A percentile compares a stretch with the other conserved stretches of the same genome.
Conservation (phyloP, 73 alveolate species). For the Diophrys appendiculata region DNA sequence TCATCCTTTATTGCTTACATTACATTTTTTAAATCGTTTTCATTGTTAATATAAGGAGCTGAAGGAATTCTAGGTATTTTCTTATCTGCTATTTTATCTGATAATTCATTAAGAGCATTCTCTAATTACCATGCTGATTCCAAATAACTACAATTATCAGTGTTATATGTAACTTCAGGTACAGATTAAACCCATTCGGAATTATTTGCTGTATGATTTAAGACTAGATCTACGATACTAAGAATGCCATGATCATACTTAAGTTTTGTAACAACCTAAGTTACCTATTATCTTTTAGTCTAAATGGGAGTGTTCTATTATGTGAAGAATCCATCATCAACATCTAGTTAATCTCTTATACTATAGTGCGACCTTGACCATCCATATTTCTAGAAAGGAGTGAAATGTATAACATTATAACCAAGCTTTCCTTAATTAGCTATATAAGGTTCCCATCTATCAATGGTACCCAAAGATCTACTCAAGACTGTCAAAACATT, state of each 20-base stretch:
- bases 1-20: conserved; percentile 62
- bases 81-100: conserved; percentile 73
- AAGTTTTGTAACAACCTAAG: conserved; percentile 13
- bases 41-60: conserved; percentile 81
- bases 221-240: conserved; percentile 86
- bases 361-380: conserved; percentile 49
- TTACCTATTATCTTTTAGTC: conserved; percentile 12
- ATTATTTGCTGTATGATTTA: conserved; percentile 92
- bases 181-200: conserved; percentile 77
- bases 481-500: conserved; percentile 39
- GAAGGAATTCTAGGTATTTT: conserved; percentile 56
- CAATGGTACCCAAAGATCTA: conserved; percentile 34
- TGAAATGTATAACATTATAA: conserved; percentile 75
- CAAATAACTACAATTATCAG: conserved; percentile 84
- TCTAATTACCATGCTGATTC: conserved; percentile 88
- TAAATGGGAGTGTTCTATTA: neutral
- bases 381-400: conserved; percentile 75
- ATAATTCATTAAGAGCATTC: conserved; percentile 71
- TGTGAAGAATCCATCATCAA: conserved; percentile 23
- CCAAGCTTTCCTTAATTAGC: conserved; percentile 39
- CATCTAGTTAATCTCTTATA: conserved; percentile 37
- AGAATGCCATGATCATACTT: conserved; percentile 61
- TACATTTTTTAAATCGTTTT: conserved; percentile 74
- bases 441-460: conserved; percentile 38
- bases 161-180: conserved; percentile 91